Base-by-base conservation (phyloP, 495 filamentous ascomycete species). In the Hyaloscypha finlandica region DNA sequence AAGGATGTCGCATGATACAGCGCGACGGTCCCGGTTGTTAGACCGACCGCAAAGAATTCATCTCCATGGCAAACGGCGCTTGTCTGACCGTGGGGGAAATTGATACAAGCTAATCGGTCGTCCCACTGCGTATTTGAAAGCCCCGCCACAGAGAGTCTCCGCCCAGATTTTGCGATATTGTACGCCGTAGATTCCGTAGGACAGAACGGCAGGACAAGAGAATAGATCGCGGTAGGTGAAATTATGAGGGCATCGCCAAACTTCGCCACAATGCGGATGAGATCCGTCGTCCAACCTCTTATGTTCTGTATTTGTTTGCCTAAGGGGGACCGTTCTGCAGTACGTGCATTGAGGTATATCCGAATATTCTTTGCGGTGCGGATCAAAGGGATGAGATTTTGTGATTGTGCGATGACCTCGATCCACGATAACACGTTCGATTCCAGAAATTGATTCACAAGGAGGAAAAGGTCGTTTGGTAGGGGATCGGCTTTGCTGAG, bases 401-500 rank as follows among this genome's bases (percentile, higher is more conserved):
- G 16, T 12, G 37, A 70, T 48, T 63, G 57, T 29, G 76, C 77
- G 52, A 79, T 56, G 39, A 45, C 25, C 66, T 81, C 78, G 6
- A 81, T 77, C 79, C 79, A 81, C 2, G 74, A 71, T 0, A 79
- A 61, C 9, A 77, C 67, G 67, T 77, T 79, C 2, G 52, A 52
- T 35, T 72, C 61, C 8, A 80, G 69, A 61, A 81, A 80, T 31
- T 62, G 59, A 32, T 67, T 54, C 8, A 80, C 53, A 12, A 61
- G 37, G 1, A 63, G 11, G 3, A 75, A 72, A 25, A 67, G 39
- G 19, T 63, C 64, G 20, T 65, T 42, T 42, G 51, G 30, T 33
- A 22, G 39, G 8, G 66, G 30, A 16, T 68, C 68, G 4, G 67
- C 53, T 52, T 70, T 61, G 9, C 55, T 29, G 19, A 80, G 59